A percentile compares a stretch with the other conserved stretches of the same genome.
phyloP scores from a whole-genome alignment of 768 basidiomycete species.

The Leccinum fibrillosum region DNA sequence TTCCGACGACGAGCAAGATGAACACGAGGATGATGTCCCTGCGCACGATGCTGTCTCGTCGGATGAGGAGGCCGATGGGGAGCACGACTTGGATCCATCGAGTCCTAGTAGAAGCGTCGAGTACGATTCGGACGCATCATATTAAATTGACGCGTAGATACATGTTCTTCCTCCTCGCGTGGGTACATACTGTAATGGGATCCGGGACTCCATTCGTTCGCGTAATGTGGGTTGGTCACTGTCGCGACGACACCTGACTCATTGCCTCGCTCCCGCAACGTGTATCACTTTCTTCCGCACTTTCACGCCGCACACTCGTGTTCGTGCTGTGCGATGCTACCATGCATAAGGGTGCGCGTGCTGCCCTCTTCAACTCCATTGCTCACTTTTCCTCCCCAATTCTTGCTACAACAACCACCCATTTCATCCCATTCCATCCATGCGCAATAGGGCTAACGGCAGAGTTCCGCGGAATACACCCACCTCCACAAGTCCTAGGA shows the following conservation, averaged over 20 bases:
- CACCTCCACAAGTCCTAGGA: conserved; percentile 23
- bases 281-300: conserved; percentile 18
- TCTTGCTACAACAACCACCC: conserved; percentile 7
- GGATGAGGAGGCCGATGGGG: conserved; percentile 16
- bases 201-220: not conserved
- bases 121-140: conserved; percentile 19
- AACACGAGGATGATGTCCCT: not conserved
- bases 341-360: conserved; percentile 27
- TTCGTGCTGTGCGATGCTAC: conserved; percentile 24
- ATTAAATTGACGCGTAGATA: conserved; percentile 7
- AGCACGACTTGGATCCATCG: not conserved
- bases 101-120: conserved; percentile 8
- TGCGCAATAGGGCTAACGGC: conserved; percentile 25
- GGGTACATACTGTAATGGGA: not conserved
- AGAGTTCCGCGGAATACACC: conserved; percentile 26
- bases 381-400: conserved; percentile 8
- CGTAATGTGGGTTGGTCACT: conserved; percentile 5
- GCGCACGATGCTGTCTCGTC: conserved; percentile 12
- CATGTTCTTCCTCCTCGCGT: not conserved
- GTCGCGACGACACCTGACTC: conserved; percentile 1
- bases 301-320: conserved; percentile 34
- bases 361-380: conserved; percentile 17
- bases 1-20: conserved; percentile 15
- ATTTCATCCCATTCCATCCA: conserved; percentile 9
- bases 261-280: conserved; percentile 25